These are phyloP conservation scores for Paracorniculantispora psalliotae DNA, from an alignment of 2,329 filamentous ascomycete species.

Conservation along the genomic window DNA sequence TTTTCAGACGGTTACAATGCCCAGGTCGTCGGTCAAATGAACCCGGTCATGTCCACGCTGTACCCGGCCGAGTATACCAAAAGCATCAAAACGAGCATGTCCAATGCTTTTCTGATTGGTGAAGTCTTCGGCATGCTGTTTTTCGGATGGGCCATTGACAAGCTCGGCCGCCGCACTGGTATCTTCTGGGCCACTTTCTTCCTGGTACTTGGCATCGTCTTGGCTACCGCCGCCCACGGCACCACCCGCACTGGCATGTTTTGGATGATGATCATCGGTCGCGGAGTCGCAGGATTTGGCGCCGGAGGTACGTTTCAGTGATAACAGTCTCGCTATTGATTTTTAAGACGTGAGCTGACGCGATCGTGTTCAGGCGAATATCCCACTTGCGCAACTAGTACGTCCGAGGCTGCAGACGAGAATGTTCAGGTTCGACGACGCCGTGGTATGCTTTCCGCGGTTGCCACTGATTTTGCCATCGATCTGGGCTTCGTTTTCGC, in stretches of 20 bases:
- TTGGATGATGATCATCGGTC: constrained; percentile 45
- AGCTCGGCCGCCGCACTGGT: constrained; percentile 39
- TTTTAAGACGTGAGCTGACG: neutral
- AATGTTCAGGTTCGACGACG: constrained; percentile 21
- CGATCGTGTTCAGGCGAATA: constrained; percentile 23
- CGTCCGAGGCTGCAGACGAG: constrained; percentile 26
- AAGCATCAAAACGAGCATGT: constrained; percentile 32
- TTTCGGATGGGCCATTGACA: constrained; percentile 39
- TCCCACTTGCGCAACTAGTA: constrained; percentile 24
- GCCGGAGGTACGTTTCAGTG: constrained; percentile 26
- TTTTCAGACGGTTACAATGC: constrained; percentile 33
- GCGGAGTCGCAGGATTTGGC: constrained; percentile 44
- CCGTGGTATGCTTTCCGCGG: constrained; percentile 27
- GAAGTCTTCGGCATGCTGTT: constrained; percentile 37
- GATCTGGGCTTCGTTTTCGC: constrained; percentile 32
- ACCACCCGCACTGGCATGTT: constrained; percentile 40
- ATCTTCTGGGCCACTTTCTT: constrained; percentile 41
- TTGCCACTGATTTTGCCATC: constrained; percentile 40
- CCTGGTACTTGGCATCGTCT: constrained; percentile 40
- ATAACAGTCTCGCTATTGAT: neutral
- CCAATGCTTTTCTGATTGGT: constrained; percentile 36
- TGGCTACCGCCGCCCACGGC: constrained; percentile 40
- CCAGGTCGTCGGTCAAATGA: constrained; percentile 30
- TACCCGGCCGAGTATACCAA: constrained; percentile 29
- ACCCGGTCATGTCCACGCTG: constrained; percentile 25